A percentile compares a stretch with the other conserved stretches of the same genome.
These are phyloP conservation scores for Botryotinia convoluta DNA, from an alignment of 2,329 filamentous ascomycete genomes.

Conservation along the genomic window DNA sequence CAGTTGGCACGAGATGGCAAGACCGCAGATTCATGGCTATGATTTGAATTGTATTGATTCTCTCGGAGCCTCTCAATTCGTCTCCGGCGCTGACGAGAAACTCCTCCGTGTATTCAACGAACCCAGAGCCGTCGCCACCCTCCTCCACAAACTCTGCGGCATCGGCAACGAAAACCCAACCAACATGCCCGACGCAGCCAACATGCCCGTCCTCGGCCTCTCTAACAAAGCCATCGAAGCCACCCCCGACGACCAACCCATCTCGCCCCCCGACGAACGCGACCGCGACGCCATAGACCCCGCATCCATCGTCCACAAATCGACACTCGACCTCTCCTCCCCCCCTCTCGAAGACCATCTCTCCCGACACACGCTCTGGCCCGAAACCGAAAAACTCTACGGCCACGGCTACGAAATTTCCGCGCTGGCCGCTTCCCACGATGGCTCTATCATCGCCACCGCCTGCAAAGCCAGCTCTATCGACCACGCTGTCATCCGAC, in stretches of 20 bases:
- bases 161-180: slow-evolving; percentile 46
- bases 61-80: slow-evolving; percentile 71
- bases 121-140: slow-evolving; percentile 74
- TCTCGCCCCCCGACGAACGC: slow-evolving; percentile 44
- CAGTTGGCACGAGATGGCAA: slow-evolving; percentile 93
- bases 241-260: slow-evolving; percentile 50
- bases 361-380: slow-evolving; percentile 88
- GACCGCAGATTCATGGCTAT: slow-evolving; percentile 97
- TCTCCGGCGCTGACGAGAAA: slow-evolving; percentile 96
- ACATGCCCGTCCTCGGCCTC: slow-evolving; percentile 90
- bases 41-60: slow-evolving; percentile 92
- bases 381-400: slow-evolving; percentile 93
- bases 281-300: slow-evolving; percentile 56
- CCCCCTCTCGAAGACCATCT: slow-evolving; percentile 90
- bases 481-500: slow-evolving; percentile 88
- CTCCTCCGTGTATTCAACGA: slow-evolving; percentile 93
- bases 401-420: slow-evolving; percentile 98
- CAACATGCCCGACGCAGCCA: slow-evolving; percentile 77
- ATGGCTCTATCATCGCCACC: slow-evolving; percentile 76
- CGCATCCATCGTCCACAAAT: slow-evolving; percentile 54
- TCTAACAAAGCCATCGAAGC: slow-evolving; percentile 88
- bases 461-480: slow-evolving; percentile 90
- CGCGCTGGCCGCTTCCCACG: slow-evolving; percentile 73
- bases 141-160: slow-evolving; percentile 67
- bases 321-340: slow-evolving; percentile 62